These are phyloP conservation scores for Sutorius australiensis DNA, from an alignment of 768 basidiomycete species.

Conservation along the genomic window DNA sequence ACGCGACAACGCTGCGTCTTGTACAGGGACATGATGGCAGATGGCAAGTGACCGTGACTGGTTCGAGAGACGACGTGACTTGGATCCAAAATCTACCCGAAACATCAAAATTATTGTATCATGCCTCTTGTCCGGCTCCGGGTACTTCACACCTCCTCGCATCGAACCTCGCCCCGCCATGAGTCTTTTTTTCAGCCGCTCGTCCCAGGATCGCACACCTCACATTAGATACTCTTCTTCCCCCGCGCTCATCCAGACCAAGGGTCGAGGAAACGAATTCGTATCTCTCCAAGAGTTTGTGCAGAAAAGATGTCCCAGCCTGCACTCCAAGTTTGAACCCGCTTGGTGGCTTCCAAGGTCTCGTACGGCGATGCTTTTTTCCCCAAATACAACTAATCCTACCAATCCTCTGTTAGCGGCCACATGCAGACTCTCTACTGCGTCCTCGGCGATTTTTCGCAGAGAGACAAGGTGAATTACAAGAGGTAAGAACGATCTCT, in stretches of 20 bases:
- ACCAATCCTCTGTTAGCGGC: constrained; percentile 24
- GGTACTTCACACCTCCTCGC: neutral
- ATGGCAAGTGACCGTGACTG: constrained; percentile 18
- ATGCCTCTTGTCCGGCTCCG: neutral
- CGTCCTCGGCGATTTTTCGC: constrained; percentile 30
- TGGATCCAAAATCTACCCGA: neutral
- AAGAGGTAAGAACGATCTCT: constrained; percentile 22
- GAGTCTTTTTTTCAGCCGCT: constrained; percentile 17
- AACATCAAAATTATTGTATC: neutral
- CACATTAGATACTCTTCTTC: constrained; percentile 20
- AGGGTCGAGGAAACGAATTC: constrained; percentile 4
- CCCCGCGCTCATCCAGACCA: constrained; percentile 20
- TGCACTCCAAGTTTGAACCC: constrained; percentile 27
- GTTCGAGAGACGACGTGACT: constrained; percentile 7
- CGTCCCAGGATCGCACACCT: constrained; percentile 11
- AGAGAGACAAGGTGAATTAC: constrained; percentile 28
- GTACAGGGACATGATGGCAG: constrained; percentile 32
- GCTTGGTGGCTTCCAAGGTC: constrained; percentile 35
- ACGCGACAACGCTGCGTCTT: constrained; percentile 50
- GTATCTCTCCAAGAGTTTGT: constrained; percentile 30
- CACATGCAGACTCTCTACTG: constrained; percentile 34
- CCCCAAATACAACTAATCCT: constrained; percentile 12
- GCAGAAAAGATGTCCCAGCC: constrained; percentile 29
- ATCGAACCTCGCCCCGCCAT: constrained; percentile 6
- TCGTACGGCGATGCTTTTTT: neutral